Evolutionary conservation across 257 asterid genomes (phyloP).

Genomic region (Euphrasia confusa): DNA sequence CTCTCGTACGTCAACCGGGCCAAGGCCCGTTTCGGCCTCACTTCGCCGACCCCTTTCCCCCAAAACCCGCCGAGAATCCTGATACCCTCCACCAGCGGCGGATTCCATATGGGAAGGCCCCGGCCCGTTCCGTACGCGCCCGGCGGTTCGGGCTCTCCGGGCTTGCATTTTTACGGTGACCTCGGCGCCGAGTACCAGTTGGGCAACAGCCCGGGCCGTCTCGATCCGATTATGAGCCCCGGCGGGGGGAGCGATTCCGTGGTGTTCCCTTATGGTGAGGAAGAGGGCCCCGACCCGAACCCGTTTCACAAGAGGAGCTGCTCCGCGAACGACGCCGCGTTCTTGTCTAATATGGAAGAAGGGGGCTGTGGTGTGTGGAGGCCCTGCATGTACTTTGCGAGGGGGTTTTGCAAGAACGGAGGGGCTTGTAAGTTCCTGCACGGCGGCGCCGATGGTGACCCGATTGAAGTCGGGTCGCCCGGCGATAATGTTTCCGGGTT

Average conservation of each 20-base stretch:
- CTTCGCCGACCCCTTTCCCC: conserved; percentile 43
- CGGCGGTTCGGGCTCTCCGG: conserved; percentile 41
- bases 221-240: conserved; percentile 65
- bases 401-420: conserved; percentile 81
- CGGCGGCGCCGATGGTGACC: conserved; percentile 33
- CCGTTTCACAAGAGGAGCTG: conserved; percentile 65
- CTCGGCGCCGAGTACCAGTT: conserved; percentile 43
- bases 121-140: conserved; percentile 57
- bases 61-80: conserved; percentile 48
- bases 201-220: conserved; percentile 35
- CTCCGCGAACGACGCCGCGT: conserved; percentile 65
- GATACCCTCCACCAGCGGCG: conserved; percentile 46
- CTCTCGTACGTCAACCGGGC: conserved; percentile 54
- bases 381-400: conserved; percentile 75
- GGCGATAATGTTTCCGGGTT: conserved; percentile 37
- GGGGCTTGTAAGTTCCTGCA: conserved; percentile 60
- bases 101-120: conserved; percentile 41
- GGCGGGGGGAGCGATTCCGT: conserved; percentile 67
- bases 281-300: conserved; percentile 33
- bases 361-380: conserved; percentile 47
- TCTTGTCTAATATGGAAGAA: conserved; percentile 38
- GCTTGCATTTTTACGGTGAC: conserved; percentile 37
- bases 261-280: conserved; percentile 49
- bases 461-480: conserved; percentile 57
- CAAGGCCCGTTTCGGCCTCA: conserved; percentile 37